Evolutionary conservation across 441 rosid species (phyloP), one percentile per base, ranked within the genome.

Genomic region (Arabidopsis lyrata): DNA sequence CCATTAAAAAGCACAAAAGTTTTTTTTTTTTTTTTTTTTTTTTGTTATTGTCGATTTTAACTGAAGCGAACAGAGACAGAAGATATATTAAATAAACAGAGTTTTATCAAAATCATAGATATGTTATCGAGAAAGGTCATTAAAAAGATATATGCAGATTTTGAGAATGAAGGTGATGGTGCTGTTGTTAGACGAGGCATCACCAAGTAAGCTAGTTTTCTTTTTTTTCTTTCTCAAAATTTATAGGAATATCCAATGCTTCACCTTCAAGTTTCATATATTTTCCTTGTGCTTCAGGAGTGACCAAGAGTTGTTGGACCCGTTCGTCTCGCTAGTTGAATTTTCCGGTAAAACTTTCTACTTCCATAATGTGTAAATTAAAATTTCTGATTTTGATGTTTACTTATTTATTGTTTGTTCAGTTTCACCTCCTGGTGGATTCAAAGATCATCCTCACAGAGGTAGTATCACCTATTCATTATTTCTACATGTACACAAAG

Each of bases 391-490:
- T 9, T 62, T 38, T 45, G 14, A 16, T 55, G 24, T 42, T 55
- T 24, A 49, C 29, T 12, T 18, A 38, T 38, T 11, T 16, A 15
- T 54, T 6, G 45, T 70, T 11, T 36, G 9, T 18, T 48, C 87
- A 94, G 99, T 87, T 73, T 55, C 92, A 65, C 85, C 86, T 72
- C 96, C 93, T 6, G 96, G 93, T 82, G 99, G 99, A 78, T 91
- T 91, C 63, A 86, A 87, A 44, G 97, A 94, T 70, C 99, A 94
- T 81, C 99, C 98, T 2, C 99, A 94, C 60, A 85, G 97, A 91
- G 99, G 97, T 92, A 66, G 50, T 77, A 24, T 75, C 45, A 66
- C 3, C 10, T 27, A 41, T 63, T 31, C 58, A 18, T 45, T 54
- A 22, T 44, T 45, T 56, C 7, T n/a, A 58, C 9, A 62, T 10